Evolutionary conservation across 345 rosid genomes (phyloP).

Genomic region (Turnera subulata): DNA sequence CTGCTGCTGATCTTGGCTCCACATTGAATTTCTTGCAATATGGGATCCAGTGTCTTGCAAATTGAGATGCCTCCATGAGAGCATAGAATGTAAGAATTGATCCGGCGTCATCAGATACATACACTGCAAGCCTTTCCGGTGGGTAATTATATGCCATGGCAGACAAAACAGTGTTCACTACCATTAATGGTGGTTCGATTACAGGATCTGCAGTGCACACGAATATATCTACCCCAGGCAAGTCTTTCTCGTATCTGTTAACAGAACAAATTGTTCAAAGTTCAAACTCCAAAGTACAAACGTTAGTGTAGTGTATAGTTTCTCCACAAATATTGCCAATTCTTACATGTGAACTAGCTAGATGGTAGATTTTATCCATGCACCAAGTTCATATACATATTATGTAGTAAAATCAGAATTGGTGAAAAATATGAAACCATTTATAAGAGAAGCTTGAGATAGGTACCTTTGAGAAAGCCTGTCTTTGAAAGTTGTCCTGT

Average conservation of each 20-base stretch:
- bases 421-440: too few species aligned
- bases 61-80: constrained; percentile 45
- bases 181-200: constrained; percentile 74
- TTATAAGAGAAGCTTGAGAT: neutral
- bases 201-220: constrained; percentile 70
- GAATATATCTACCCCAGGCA: constrained; percentile 61
- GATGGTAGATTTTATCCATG: too few species aligned
- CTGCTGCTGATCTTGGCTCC: constrained; percentile 61
- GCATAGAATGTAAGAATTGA: constrained; percentile 58
- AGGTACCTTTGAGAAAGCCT: constrained; percentile 26
- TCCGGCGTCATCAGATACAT: constrained; percentile 70
- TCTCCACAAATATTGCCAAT: too few species aligned
- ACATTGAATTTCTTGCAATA: constrained; percentile 48
- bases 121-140: constrained; percentile 47
- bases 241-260: constrained; percentile 24
- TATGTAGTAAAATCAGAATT: too few species aligned
- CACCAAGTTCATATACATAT: too few species aligned
- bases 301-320: too few species aligned
- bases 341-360: too few species aligned
- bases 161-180: constrained; percentile 61
- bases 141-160: constrained; percentile 58
- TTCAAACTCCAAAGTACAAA: too few species aligned
- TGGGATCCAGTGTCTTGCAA: constrained; percentile 57
- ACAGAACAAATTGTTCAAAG: too few species aligned
- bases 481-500: constrained; percentile 26